Percentiles rank a stretch among this genome's conserved stretches.
phyloP scores from a whole-genome alignment of 2,329 filamentous ascomycete genomes.

The Paecilomyces fulvus region DNA sequence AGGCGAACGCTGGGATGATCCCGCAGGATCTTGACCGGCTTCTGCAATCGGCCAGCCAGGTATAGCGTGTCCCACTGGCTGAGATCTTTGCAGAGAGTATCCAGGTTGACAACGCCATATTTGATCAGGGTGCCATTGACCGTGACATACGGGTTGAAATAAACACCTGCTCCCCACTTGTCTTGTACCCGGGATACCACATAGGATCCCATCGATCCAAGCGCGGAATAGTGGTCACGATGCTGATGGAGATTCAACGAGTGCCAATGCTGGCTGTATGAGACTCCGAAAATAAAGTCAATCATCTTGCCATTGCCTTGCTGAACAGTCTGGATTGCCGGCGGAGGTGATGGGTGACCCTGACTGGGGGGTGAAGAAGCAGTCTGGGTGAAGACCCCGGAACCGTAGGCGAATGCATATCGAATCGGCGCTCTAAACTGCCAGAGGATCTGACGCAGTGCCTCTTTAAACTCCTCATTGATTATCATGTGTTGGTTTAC shows the following conservation, averaged over 20 bases:
- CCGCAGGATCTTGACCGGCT: conserved; percentile 93
- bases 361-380: conserved; percentile 36
- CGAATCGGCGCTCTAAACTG: conserved; percentile 88
- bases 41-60: conserved; percentile 90
- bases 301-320: conserved; percentile 91
- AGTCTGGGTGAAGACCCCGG: conserved; percentile 83
- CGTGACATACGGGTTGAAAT: conserved; percentile 93
- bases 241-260: conserved; percentile 83
- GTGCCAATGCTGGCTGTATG: conserved; percentile 94
- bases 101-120: conserved; percentile 91
- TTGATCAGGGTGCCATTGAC: conserved; percentile 96
- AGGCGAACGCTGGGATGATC: conserved; percentile 88
- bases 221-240: conserved; percentile 80
- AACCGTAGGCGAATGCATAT: conserved; percentile 96
- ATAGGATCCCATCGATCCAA: conserved; percentile 76
- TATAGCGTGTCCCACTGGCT: conserved; percentile 91
- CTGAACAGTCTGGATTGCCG: conserved; percentile 75
- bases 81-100: conserved; percentile 79
- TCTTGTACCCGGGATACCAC: conserved; percentile 81
- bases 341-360: conserved; percentile 70
- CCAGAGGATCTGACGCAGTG: conserved; percentile 76
- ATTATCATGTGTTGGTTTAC: conserved; percentile 95
- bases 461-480: conserved; percentile 91
- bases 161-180: conserved; percentile 81
- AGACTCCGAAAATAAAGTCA: conserved; percentile 95